Conservation (phyloP, 305 asterid species). For the Rubia tinctorum region DNA sequence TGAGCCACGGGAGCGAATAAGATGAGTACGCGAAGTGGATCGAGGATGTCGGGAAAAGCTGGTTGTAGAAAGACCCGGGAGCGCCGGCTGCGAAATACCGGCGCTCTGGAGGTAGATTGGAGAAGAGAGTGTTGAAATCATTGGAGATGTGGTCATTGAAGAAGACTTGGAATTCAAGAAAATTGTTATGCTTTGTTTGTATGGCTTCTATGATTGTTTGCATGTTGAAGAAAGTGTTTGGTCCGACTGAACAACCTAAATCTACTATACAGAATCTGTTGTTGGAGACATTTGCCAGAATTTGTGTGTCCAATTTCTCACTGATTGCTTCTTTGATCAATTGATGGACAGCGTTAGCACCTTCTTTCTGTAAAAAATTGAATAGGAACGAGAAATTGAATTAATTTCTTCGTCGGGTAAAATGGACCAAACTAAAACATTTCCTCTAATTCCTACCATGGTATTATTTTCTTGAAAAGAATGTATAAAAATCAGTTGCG, state of each 20-base stretch:
- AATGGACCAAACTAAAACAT: too few species aligned
- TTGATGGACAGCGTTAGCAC: neutral
- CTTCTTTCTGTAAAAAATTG: neutral
- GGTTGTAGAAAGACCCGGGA: slow-evolving; percentile 20
- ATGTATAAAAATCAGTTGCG: too few species aligned
- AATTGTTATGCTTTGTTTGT: neutral
- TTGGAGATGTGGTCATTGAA: slow-evolving; percentile 24
- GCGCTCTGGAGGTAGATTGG: neutral
- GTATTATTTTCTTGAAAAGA: too few species aligned
- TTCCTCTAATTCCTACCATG: too few species aligned
- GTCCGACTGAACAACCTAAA: slow-evolving; percentile 29
- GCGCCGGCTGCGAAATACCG: slow-evolving; percentile 17
- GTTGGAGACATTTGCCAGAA: neutral
- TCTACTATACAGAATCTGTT: slow-evolving; percentile 10
- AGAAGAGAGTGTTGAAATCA: slow-evolving; percentile 29
- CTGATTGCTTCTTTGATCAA: slow-evolving; percentile 10
- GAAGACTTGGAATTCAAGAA: slow-evolving; percentile 19
- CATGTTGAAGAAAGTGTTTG: slow-evolving; percentile 19
- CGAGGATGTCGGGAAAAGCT: slow-evolving; percentile 13
- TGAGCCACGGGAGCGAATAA: slow-evolving; percentile 25
- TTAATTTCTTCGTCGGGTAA: too few species aligned
- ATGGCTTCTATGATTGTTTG: slow-evolving; percentile 19
- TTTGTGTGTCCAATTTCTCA: neutral
- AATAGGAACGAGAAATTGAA: too few species aligned
- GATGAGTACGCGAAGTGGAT: slow-evolving; percentile 23